A percentile compares a stretch with the other conserved stretches of the same genome.
phyloP scores from a whole-genome alignment of 495 filamentous ascomycete genomes.

The Xylaria castorea region DNA sequence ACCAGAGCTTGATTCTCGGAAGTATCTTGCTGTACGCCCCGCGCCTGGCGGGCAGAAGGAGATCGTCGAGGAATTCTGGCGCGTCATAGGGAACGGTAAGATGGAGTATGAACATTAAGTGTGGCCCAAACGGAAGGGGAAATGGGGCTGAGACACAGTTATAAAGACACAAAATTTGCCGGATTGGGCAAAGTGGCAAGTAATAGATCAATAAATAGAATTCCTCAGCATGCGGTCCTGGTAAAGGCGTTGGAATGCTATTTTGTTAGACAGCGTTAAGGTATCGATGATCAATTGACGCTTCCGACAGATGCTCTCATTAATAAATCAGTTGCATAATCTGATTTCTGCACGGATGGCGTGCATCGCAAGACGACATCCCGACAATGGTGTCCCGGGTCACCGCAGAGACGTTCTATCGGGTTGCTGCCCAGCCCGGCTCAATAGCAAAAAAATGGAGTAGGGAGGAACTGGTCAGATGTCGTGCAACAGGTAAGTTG shows the following conservation, averaged over 20 bases:
- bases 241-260: conserved; percentile 18
- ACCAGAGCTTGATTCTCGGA: conserved; percentile 72
- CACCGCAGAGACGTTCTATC: conserved; percentile 19
- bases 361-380: background rate
- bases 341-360: background rate
- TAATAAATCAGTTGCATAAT: background rate
- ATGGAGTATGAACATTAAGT: conserved; percentile 58
- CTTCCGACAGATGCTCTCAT: background rate
- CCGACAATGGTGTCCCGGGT: conserved; percentile 24
- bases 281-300: background rate
- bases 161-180: conserved; percentile 6
- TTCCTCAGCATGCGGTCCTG: background rate
- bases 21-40: conserved; percentile 79
- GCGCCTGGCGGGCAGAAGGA: conserved; percentile 71
- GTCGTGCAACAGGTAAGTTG: conserved; percentile 42
- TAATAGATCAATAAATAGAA: conserved; percentile 21
- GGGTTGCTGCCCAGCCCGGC: conserved; percentile 30
- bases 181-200: conserved; percentile 15
- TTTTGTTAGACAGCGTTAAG: background rate
- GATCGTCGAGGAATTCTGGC: conserved; percentile 85
- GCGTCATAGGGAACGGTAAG: conserved; percentile 54
- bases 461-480: conserved; percentile 38
- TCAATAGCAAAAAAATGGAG: conserved; percentile 43
- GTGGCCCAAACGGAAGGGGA: background rate
- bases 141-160: conserved; percentile 14